These are phyloP conservation scores for Rhodocollybia butyracea DNA, from an alignment of 768 basidiomycete species.

Conservation along the genomic window DNA sequence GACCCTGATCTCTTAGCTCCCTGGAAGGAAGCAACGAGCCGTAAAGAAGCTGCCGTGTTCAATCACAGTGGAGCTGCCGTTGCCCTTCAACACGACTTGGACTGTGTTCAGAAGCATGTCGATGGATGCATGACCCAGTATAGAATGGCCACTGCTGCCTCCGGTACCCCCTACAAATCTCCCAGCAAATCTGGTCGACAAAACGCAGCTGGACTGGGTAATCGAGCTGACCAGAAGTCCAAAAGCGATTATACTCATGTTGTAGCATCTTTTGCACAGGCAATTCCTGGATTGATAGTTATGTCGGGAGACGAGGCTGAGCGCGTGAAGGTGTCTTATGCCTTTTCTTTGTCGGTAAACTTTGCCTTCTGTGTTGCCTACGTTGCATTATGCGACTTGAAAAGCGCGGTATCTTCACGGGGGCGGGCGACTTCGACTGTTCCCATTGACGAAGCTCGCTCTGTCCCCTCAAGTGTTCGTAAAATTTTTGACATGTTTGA, in stretches of 20 bases:
- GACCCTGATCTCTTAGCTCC: no score
- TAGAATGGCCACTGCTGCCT: no score
- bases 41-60: no score
- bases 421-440: not conserved
- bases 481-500: not conserved
- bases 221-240: not conserved
- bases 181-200: not conserved
- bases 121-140: no score
- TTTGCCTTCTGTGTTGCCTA: constrained; percentile 61
- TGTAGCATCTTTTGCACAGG: constrained; percentile 23
- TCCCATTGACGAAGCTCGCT: not conserved
- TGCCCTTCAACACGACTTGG: no score
- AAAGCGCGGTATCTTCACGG: constrained; percentile 35
- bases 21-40: no score
- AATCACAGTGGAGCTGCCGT: no score
- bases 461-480: not conserved
- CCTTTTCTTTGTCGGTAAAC: constrained; percentile 26
- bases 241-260: constrained; percentile 16
- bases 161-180: no score
- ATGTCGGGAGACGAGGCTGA: constrained; percentile 24
- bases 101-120: no score
- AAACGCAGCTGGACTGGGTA: not conserved
- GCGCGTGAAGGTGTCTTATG: constrained; percentile 56
- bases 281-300: constrained; percentile 16
- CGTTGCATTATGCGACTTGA: constrained; percentile 47